These are phyloP conservation scores for Mortierella polycephala DNA, from an alignment of 371 early-diverging fungal species.

Conservation along the genomic window DNA sequence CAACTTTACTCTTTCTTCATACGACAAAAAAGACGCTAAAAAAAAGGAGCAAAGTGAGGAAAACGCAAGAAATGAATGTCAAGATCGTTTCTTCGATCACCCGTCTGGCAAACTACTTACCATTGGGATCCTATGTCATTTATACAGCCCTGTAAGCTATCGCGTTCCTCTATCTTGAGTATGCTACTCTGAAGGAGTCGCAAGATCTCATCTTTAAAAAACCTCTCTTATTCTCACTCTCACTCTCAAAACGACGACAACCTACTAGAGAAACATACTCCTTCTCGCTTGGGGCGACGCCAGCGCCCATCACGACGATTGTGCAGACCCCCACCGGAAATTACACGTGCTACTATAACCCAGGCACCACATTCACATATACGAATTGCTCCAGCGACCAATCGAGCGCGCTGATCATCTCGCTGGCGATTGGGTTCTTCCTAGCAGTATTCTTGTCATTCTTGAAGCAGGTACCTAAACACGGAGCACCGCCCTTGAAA, in stretches of 20 bases:
- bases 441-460: constrained; percentile 46
- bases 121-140: constrained; percentile 51
- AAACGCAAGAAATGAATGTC: constrained; percentile 23
- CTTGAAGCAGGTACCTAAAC: constrained; percentile 41
- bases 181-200: not conserved
- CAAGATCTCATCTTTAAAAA: not conserved
- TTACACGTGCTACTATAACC: constrained; percentile 32
- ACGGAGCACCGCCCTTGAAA: constrained; percentile 34
- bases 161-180: no score
- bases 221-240: not conserved
- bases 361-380: constrained; percentile 27
- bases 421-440: constrained; percentile 48
- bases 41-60: not conserved
- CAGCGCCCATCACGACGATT: constrained; percentile 34
- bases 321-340: constrained; percentile 26
- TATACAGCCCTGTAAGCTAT: constrained; percentile 49
- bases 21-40: no score
- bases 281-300: constrained; percentile 37
- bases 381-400: constrained; percentile 36
- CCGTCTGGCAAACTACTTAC: constrained; percentile 49
- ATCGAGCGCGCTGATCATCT: constrained; percentile 29
- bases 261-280: constrained; percentile 46
- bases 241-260: not conserved
- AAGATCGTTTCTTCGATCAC: constrained; percentile 46
- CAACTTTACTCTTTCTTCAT: not conserved